Conservation (phyloP, 352 stramenopile genomes). For the Phytophthora sp. region DNA sequence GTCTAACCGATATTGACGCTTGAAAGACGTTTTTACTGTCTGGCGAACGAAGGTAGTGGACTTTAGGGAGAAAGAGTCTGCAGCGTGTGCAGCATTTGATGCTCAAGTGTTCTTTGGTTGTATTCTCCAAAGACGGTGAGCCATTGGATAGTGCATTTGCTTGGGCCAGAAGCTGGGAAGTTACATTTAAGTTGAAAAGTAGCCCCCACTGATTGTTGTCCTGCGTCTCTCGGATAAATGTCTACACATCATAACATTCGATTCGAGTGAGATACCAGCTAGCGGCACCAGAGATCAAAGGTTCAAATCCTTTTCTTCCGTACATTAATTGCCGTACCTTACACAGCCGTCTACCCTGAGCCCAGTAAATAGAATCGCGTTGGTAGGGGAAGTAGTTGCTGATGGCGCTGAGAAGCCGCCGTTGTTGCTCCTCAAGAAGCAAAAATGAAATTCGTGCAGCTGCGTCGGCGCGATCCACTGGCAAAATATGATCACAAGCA, state of each 20-base stretch:
- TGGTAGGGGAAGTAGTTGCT: conserved; percentile 19
- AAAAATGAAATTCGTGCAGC: conserved; percentile 2
- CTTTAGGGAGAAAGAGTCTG: conserved; percentile 45
- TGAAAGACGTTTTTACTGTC: not conserved
- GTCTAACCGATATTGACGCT: conserved; percentile 9
- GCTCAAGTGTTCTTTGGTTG: too few species aligned
- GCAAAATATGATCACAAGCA: conserved; percentile 41
- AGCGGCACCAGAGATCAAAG: too few species aligned
- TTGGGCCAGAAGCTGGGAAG: conserved; percentile 2
- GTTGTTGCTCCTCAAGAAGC: conserved; percentile 24
- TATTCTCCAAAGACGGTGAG: too few species aligned
- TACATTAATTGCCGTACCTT: conserved; percentile 19
- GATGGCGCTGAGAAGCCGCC: conserved; percentile 23
- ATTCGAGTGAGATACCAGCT: too few species aligned
- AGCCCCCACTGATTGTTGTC: conserved; percentile 45
- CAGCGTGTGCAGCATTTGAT: conserved; percentile 14
- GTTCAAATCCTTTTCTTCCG: too few species aligned
- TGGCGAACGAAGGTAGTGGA: conserved; percentile 16
- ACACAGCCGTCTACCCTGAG: conserved; percentile 33
- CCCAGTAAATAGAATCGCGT: conserved; percentile 31
- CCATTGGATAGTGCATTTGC: not conserved
- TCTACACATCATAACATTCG: conserved; percentile 19
- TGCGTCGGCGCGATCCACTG: conserved; percentile 4
- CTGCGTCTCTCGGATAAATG: conserved; percentile 31
- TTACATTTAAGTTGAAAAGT: conserved; percentile 22